phyloP scores from a whole-genome alignment of 805 yeast genomes.

The Isabelozyma rhagii region DNA sequence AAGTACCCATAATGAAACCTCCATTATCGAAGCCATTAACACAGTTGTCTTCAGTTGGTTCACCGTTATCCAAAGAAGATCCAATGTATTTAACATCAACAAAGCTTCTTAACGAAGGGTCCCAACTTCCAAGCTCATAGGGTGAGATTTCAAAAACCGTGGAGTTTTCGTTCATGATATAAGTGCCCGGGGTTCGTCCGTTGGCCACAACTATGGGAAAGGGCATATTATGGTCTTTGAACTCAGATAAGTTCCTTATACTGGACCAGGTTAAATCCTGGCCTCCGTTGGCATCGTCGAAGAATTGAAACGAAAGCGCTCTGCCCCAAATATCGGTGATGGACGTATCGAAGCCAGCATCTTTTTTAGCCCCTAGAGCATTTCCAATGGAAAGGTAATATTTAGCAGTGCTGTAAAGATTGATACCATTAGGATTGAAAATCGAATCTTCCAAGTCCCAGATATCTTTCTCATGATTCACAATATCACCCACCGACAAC shows the following conservation, averaged over 20 bases:
- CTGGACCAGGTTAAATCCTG: conserved; percentile 30
- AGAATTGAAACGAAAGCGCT: conserved; percentile 31
- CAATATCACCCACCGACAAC: conserved; percentile 28
- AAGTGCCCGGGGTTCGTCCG: conserved; percentile 63
- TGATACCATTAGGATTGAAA: conserved; percentile 59
- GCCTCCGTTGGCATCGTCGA: conserved; percentile 20
- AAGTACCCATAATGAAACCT: conserved; percentile 39
- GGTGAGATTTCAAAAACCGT: conserved; percentile 49
- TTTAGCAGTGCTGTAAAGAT: conserved; percentile 48
- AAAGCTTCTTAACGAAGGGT: conserved; percentile 31
- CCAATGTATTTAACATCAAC: conserved; percentile 29
- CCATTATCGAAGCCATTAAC: conserved; percentile 34
- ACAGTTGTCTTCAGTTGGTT: conserved; percentile 14
- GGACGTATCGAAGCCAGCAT: conserved; percentile 32
- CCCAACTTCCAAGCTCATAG: conserved; percentile 43
- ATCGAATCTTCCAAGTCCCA: conserved; percentile 72
- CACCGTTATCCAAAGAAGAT: conserved; percentile 20
- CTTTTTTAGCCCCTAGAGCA: conserved; percentile 21
- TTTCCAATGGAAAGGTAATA: conserved; percentile 40
- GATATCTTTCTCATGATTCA: conserved; percentile 28
- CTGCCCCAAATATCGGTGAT: conserved; percentile 42
- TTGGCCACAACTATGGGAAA: conserved; percentile 42
- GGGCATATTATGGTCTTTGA: conserved; percentile 32
- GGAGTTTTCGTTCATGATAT: conserved; percentile 58
- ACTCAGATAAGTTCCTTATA: conserved; percentile 18